A percentile compares a stretch with the other conserved stretches of the same genome.
phyloP scores from a whole-genome alignment of 192 early-diverging fungal genomes.

The Backusella sp. region DNA sequence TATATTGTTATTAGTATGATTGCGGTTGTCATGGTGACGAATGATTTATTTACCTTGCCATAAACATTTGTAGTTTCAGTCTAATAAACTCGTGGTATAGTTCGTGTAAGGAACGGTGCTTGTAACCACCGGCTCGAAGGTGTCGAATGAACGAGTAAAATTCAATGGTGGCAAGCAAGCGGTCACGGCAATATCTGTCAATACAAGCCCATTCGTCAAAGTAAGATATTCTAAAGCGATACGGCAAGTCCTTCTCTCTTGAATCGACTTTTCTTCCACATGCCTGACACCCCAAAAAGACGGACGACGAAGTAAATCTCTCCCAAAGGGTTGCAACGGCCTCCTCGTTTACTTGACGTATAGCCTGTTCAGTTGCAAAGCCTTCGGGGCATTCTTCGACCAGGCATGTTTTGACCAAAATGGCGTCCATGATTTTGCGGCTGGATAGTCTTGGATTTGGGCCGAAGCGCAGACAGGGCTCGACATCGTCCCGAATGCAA shows the following conservation, averaged over 20 bases:
- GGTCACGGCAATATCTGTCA: slow-evolving; percentile 86
- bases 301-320: slow-evolving; percentile 32
- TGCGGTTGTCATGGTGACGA: no score
- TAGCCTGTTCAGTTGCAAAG: slow-evolving; percentile 42
- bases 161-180: slow-evolving; percentile 81
- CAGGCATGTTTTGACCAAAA: slow-evolving; percentile 80
- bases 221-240: slow-evolving; percentile 67
- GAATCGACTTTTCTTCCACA: slow-evolving; percentile 37
- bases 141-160: slow-evolving; percentile 92
- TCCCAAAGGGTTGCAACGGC: slow-evolving; percentile 50
- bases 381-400: slow-evolving; percentile 74
- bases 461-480: slow-evolving; percentile 93
- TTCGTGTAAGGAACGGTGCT: slow-evolving; percentile 70
- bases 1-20: not conserved
- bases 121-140: slow-evolving; percentile 78
- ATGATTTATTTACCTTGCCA: slow-evolving; percentile 17
- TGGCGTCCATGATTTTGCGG: slow-evolving; percentile 84
- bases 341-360: slow-evolving; percentile 36
- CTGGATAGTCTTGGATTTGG: slow-evolving; percentile 83
- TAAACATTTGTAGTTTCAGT: slow-evolving; percentile 85
- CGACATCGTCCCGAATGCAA: slow-evolving; percentile 86
- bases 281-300: slow-evolving; percentile 45
- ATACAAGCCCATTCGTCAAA: slow-evolving; percentile 75
- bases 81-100: slow-evolving; percentile 81
- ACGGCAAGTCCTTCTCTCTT: slow-evolving; percentile 32